Evolutionary conservation across 371 early-diverging fungal genomes (phyloP).

Genomic region (Apophysomyces trapeziformis): DNA sequence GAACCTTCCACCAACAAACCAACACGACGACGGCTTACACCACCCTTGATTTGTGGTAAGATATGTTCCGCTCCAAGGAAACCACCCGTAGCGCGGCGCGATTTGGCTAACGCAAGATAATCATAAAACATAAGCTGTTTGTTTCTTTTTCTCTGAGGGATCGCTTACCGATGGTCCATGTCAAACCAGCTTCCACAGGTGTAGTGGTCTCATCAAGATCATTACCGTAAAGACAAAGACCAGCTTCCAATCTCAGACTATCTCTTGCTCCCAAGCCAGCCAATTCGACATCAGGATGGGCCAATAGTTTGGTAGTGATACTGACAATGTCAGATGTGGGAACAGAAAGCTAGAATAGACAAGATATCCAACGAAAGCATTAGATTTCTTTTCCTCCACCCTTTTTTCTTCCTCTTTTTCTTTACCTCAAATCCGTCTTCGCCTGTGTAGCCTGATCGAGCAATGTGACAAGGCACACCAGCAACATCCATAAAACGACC

Average conservation of each 20-base stretch:
- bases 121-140: slow-evolving; percentile 1
- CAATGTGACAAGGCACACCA: slow-evolving; percentile 86
- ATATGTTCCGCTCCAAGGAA: slow-evolving; percentile 93
- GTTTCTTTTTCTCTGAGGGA: not conserved
- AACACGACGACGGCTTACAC: slow-evolving; percentile 81
- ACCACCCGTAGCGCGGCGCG: slow-evolving; percentile 89
- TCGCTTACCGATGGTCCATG: slow-evolving; percentile 90
- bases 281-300: slow-evolving; percentile 80
- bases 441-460: slow-evolving; percentile 98
- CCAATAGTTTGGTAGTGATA: slow-evolving; percentile 75
- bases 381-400: not conserved
- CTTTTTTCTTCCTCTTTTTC: not conserved
- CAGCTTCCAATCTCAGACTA: slow-evolving; percentile 94
- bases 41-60: slow-evolving; percentile 86
- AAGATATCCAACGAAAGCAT: not conserved
- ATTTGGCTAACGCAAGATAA: slow-evolving; percentile 62
- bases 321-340: slow-evolving; percentile 67
- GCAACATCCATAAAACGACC: slow-evolving; percentile 72
- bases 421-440: slow-evolving; percentile 98
- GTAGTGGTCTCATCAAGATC: slow-evolving; percentile 92
- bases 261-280: slow-evolving; percentile 98
- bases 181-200: slow-evolving; percentile 92
- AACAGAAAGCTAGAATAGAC: slow-evolving; percentile 74
- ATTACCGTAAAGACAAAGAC: slow-evolving; percentile 96
- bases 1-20: slow-evolving; percentile 95